These are phyloP conservation scores for Podospora pseudoanserina DNA, from an alignment of 495 filamentous ascomycete genomes.

Conservation along the genomic window DNA sequence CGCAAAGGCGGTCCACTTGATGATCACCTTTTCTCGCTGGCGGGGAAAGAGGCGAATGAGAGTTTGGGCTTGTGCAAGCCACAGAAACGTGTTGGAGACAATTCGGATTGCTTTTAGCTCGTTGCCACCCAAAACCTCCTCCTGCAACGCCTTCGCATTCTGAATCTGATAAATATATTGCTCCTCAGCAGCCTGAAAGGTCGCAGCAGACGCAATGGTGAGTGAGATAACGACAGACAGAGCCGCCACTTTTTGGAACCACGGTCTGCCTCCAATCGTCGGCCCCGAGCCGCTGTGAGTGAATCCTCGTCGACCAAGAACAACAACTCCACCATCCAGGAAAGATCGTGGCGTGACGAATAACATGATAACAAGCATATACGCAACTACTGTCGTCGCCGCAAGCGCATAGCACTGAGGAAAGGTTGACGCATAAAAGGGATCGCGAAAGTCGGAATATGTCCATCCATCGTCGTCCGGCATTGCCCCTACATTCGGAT, in stretches of 20 bases:
- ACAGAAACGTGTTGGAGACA: slow-evolving; percentile 91
- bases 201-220: slow-evolving; percentile 87
- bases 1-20: slow-evolving; percentile 96
- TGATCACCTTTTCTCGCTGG: slow-evolving; percentile 94
- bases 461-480: slow-evolving; percentile 22
- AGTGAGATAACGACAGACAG: slow-evolving; percentile 85
- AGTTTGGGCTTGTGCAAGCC: slow-evolving; percentile 96
- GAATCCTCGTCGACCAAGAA: slow-evolving; percentile 78
- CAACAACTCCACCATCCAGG: slow-evolving; percentile 75
- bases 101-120: slow-evolving; percentile 85
- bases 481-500: slow-evolving; percentile 25
- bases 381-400: slow-evolving; percentile 85
- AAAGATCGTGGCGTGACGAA: slow-evolving; percentile 88
- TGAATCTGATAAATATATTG: slow-evolving; percentile 70
- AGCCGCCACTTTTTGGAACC: slow-evolving; percentile 93
- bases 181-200: slow-evolving; percentile 71
- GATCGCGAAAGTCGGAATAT: slow-evolving; percentile 64
- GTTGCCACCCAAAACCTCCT: slow-evolving; percentile 71
- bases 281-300: slow-evolving; percentile 76
- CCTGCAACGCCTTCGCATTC: slow-evolving; percentile 68
- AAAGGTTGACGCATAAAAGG: slow-evolving; percentile 88
- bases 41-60: slow-evolving; percentile 92
- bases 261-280: slow-evolving; percentile 86
- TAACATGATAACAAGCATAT: slow-evolving; percentile 90
- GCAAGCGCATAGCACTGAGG: slow-evolving; percentile 90